Percentiles rank a stretch among this genome's conserved stretches.
Conservation (phyloP, 805 yeast species). For the Starmera pachycereana region DNA sequence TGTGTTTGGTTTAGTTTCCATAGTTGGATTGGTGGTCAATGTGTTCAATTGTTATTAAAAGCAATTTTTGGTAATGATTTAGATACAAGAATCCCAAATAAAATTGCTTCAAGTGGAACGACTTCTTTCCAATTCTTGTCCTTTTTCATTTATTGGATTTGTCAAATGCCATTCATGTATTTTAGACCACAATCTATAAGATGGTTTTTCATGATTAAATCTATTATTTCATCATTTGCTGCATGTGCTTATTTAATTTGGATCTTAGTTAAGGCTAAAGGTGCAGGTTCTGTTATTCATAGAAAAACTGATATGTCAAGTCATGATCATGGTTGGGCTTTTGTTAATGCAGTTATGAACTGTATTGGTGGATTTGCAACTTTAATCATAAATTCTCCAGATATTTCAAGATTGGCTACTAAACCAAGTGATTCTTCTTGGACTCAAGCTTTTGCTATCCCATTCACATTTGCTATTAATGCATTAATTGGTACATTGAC, state of each 20-base stretch:
- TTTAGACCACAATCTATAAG: conserved; percentile 75
- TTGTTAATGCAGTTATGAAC: conserved; percentile 68
- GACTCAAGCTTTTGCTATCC: conserved; percentile 59
- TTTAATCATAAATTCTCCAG: conserved; percentile 82
- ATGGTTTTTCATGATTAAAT: conserved; percentile 76
- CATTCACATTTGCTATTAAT: conserved; percentile 68
- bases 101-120: conserved; percentile 48
- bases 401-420: conserved; percentile 74
- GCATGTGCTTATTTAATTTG: conserved; percentile 77
- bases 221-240: conserved; percentile 70
- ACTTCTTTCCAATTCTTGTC: conserved; percentile 65
- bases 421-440: conserved; percentile 38
- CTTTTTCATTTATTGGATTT: conserved; percentile 76
- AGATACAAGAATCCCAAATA: conserved; percentile 52
- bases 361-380: conserved; percentile 82
- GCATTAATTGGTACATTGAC: conserved; percentile 80
- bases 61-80: conserved; percentile 66
- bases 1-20: conserved; percentile 86
- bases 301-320: conserved; percentile 45
- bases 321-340: conserved; percentile 74
- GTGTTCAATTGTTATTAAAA: conserved; percentile 66
- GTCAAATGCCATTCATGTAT: conserved; percentile 71
- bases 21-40: conserved; percentile 75
- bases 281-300: conserved; percentile 63
- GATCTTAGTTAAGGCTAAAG: conserved; percentile 74